A percentile compares a stretch with the other conserved stretches of the same genome.
These are phyloP conservation scores for Helianthus annuus DNA, from an alignment of 129 eudicot species.

Conservation along the genomic window DNA sequence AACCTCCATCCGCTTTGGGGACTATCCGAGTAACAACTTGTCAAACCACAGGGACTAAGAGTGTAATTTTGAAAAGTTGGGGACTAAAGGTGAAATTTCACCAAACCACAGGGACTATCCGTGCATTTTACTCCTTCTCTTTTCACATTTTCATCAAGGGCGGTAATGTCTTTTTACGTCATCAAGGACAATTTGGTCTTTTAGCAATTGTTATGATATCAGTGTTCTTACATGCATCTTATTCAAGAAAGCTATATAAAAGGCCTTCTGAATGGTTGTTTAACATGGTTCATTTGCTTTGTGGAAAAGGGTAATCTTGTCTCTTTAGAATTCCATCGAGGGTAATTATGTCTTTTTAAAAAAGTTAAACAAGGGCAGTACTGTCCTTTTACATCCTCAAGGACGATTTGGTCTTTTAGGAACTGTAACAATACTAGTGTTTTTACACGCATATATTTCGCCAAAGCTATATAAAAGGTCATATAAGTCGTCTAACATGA, in stretches of 20 bases:
- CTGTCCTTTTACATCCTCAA: conserved; percentile 2
- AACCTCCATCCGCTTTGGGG: too few species aligned
- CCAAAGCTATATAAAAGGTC: neutral
- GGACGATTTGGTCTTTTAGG: neutral
- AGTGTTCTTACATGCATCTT: conserved; percentile 5
- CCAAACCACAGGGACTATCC: too few species aligned
- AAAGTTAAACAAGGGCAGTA: neutral
- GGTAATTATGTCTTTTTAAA: neutral
- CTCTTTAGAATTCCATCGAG: neutral
- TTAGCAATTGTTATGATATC: neutral
- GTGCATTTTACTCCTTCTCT: too few species aligned
- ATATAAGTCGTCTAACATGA: neutral
- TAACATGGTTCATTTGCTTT: conserved; percentile 6
- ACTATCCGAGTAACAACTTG: too few species aligned
- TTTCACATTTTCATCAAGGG: neutral
- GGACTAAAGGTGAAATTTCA: too few species aligned
- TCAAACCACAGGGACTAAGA: too few species aligned
- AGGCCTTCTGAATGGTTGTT: neutral
- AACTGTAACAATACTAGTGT: conserved; percentile 5
- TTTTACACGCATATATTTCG: neutral
- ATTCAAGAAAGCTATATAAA: neutral
- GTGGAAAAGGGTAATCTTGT: neutral
- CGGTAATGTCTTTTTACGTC: neutral
- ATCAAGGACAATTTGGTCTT: neutral
- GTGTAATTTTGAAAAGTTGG: too few species aligned